Evolutionary conservation across 2,329 filamentous ascomycete genomes (phyloP), one percentile per base, ranked within the genome.

Genomic region (Xylariaceae sp.): DNA sequence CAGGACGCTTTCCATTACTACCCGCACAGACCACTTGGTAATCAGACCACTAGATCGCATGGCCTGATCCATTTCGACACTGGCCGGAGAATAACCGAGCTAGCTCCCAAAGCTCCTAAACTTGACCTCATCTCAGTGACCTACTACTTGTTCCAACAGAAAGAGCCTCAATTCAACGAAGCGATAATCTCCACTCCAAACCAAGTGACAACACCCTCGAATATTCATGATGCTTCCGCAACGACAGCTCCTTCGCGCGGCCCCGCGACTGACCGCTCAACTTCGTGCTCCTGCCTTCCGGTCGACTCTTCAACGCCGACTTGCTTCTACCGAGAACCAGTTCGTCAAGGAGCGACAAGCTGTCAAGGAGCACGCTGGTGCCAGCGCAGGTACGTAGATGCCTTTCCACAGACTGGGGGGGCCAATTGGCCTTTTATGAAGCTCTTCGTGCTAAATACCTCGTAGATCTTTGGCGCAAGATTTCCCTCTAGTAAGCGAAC

Each of bases 331-430:
- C 73, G 89, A 96, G 79, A 97, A 96, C 78, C 85, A 86, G 70
- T 99, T 97, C 83, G 87, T 95, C 81, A 87, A 88, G 70, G 94
- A 99, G 83, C 86, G 94, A 73, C 81, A 86, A 73, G 89, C 89
- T 69, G 89, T 96, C 72, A 92, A 95, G 82, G 86, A 91, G 67
- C 94, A 99, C 76, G 94, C 94, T 70, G 85, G 81, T 64, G 82
- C 83, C 70, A 94, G 91, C 64, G 89, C 88, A 75, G 88, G 92
- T 97, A 72, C 73, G 88, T 83, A n/a, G 33, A 16, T 16, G 13
- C 9, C 9, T 20, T 7, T 2, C 7, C 16, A 15, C 16, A 2
- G 7, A 15, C 3, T 2, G 18, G 24, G 30, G 13, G 23, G 29
- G 9, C 26, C 10, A 40, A 50, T 44, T 53, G 51, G 35, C 4